Evolutionary conservation across 192 early-diverging fungal genomes (phyloP), one percentile per base, ranked within the genome.

Genomic region (Gigaspora rosea): DNA sequence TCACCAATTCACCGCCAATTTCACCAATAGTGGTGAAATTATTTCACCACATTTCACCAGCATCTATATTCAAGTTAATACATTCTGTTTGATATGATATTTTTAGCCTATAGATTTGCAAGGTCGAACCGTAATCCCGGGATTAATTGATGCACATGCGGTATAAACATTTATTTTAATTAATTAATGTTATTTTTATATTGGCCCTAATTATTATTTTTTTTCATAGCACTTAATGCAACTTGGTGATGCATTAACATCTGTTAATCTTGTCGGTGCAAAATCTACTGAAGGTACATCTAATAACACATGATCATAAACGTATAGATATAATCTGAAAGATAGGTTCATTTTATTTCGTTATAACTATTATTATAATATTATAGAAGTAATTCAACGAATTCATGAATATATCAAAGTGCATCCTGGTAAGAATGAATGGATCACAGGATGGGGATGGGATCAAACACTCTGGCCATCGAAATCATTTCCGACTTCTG

Each of bases 371-470:
- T 12, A 67, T 67, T 48, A 15, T 50, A 50, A 68, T 22, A 47
- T 20, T 22, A 59, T 47, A 73, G 71, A 61, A 5, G 35, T 59
- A 11, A 27, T n/a, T n/a, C 32, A 56, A 49, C 27, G 56, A 48
- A 41, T 73, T 59, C 15, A 46, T 13, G 56, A 56, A 47, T 73
- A 73, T 36, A 41, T 73, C 7, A 12, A 20, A 58, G n/a, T 16
- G 7, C 71, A 59, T 61, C 35, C 52, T 22, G 56, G 47, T 2
- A 73, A 12, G 22, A 64, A 81, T 52, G 27, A 20, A 32, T 89
- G 87, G 87, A 47, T 89, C 22, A 54, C 75, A 18, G 88, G 88
- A 35, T 70, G 61, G 41, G 88, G 88, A 33, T 89, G 87, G 87
- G 88, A 89, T 83, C 87, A 89, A 66, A 86, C 80, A 20, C 48